A percentile compares a stretch with the other conserved stretches of the same genome.
These are phyloP conservation scores for Coemansia sp. DNA, from an alignment of 371 early-diverging fungal species.

Conservation along the genomic window DNA sequence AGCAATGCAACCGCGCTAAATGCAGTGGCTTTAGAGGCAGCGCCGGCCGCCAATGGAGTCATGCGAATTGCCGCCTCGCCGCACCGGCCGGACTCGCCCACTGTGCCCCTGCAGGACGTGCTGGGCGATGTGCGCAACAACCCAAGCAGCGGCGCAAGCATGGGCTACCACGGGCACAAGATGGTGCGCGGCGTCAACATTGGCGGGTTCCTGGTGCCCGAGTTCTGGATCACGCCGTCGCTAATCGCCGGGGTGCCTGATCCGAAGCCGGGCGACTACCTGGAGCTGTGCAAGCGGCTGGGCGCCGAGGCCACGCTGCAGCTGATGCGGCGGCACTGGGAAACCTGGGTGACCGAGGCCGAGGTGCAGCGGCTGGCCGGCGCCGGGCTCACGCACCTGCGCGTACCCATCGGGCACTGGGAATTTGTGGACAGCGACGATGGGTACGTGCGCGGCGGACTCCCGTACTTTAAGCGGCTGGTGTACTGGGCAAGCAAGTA, in stretches of 20 bases:
- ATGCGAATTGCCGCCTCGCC: constrained; percentile 6
- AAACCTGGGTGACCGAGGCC: constrained; percentile 66
- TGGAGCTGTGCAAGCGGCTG: constrained; percentile 57
- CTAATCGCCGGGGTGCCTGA: constrained; percentile 59
- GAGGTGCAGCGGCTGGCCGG: constrained; percentile 62
- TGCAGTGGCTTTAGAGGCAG: not conserved
- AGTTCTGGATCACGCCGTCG: constrained; percentile 72
- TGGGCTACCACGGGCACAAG: constrained; percentile 41
- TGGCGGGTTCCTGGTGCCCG: constrained; percentile 73
- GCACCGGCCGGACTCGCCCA: not conserved
- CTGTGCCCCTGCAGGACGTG: constrained; percentile 11
- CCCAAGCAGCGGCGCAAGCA: constrained; percentile 26
- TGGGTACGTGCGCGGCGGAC: constrained; percentile 58
- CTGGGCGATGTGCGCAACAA: constrained; percentile 25
- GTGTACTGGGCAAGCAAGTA: constrained; percentile 60
- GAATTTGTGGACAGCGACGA: constrained; percentile 57
- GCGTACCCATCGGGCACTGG: constrained; percentile 77
- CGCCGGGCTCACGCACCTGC: constrained; percentile 70
- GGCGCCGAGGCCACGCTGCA: constrained; percentile 60
- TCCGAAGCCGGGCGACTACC: constrained; percentile 59
- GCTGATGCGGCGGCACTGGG: constrained; percentile 61
- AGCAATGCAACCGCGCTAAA: not conserved
- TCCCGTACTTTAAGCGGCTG: constrained; percentile 57
- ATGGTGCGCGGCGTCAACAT: constrained; percentile 69
- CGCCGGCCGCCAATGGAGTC: not conserved